A percentile compares a stretch with the other conserved stretches of the same genome.
Evolutionary conservation across 2,329 filamentous ascomycete species (phyloP).

Genomic region (Cadophora malorum): DNA sequence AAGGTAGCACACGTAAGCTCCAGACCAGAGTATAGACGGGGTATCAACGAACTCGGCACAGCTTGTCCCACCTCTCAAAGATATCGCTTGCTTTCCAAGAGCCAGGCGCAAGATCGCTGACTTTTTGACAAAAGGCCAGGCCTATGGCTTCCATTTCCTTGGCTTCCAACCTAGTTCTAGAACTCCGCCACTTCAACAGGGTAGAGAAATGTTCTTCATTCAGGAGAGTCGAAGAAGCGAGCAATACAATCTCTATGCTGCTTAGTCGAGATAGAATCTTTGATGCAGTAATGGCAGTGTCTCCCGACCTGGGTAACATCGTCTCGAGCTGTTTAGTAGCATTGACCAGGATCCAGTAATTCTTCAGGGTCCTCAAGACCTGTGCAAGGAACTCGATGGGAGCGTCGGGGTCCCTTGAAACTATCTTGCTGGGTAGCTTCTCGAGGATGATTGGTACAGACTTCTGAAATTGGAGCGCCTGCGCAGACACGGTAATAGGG

Average conservation of each 20-base stretch:
- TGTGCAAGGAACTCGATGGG: not conserved
- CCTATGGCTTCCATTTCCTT: too few species aligned
- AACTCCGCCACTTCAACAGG: too few species aligned
- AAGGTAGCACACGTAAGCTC: too few species aligned
- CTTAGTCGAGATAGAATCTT: constrained; percentile 3
- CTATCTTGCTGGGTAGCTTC: not conserved
- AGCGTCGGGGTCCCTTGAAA: not conserved
- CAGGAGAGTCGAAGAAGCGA: not conserved
- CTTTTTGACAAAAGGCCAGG: not conserved
- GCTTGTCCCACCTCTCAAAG: not conserved
- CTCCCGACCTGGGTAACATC: not conserved
- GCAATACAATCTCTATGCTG: not conserved
- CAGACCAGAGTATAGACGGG: too few species aligned
- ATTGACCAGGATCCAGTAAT: constrained; percentile 1
- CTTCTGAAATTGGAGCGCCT: too few species aligned
- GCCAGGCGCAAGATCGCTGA: not conserved
- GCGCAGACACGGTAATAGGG: too few species aligned
- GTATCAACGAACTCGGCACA: too few species aligned
- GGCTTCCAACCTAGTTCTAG: not conserved
- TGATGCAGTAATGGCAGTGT: not conserved
- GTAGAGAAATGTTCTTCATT: not conserved
- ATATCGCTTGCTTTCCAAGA: not conserved
- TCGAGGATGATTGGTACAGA: too few species aligned
- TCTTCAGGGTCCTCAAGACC: constrained; percentile 4
- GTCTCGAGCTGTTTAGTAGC: constrained; percentile 13